Percentiles rank a stretch among this genome's conserved stretches.
Evolutionary conservation across 2,329 filamentous ascomycete species (phyloP).

Genomic region (Magnaporthiopsis rhizophila): DNA sequence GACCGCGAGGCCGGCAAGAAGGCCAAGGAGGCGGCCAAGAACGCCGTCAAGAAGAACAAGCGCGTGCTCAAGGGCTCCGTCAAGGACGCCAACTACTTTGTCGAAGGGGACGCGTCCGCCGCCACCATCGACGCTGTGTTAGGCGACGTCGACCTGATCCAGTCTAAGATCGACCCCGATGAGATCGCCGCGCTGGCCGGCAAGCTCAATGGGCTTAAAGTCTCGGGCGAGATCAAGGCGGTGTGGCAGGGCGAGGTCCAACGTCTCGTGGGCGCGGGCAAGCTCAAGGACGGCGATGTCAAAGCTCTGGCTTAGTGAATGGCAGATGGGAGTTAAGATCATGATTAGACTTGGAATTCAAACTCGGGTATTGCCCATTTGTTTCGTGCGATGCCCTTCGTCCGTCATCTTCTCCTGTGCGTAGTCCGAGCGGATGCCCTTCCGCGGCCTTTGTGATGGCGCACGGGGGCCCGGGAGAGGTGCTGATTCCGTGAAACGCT

Average conservation of each 20-base stretch:
- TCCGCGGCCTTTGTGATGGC: not conserved
- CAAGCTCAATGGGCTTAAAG: conserved; percentile 73
- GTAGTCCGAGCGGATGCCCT: not conserved
- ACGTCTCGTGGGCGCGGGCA: conserved; percentile 71
- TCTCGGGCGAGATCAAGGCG: conserved; percentile 75
- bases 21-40: conserved; percentile 97
- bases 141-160: conserved; percentile 76
- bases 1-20: conserved; percentile 84
- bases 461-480: not conserved
- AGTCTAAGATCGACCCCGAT: conserved; percentile 82
- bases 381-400: too few relatives aligned
- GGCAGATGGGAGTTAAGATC: not conserved
- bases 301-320: conserved; percentile 48
- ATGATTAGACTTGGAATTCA: not conserved
- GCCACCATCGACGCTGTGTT: conserved; percentile 75
- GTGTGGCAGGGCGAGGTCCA: conserved; percentile 73
- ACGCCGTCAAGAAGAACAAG: conserved; percentile 99
- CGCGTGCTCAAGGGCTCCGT: conserved; percentile 86
- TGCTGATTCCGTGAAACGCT: not conserved
- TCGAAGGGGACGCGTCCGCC: conserved; percentile 65
- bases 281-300: conserved; percentile 75
- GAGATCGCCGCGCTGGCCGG: conserved; percentile 77
- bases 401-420: not conserved
- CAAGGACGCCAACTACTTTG: conserved; percentile 98
- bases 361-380: not conserved